phyloP scores from a whole-genome alignment of 768 basidiomycete genomes.

The Rubroboletus satanas region DNA sequence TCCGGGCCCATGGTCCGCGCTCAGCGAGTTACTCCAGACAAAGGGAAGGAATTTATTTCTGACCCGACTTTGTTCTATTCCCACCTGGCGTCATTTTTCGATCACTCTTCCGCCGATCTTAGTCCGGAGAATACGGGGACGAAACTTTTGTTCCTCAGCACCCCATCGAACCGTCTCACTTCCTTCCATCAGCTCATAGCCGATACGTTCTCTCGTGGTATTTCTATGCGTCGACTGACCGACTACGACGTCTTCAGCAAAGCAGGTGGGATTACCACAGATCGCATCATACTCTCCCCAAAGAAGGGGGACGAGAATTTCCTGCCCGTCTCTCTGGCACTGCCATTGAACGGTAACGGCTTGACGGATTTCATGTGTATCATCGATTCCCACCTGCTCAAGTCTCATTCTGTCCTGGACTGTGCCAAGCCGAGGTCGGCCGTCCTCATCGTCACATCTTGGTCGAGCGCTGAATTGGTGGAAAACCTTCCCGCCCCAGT shows the following conservation, averaged over 20 bases:
- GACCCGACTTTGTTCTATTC: conserved; percentile 41
- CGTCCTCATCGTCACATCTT: conserved; percentile 71
- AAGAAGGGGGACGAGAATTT: conserved; percentile 35
- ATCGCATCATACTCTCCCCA: conserved; percentile 63
- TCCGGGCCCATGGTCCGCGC: conserved; percentile 43
- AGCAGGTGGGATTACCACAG: conserved; percentile 63
- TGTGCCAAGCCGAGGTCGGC: conserved; percentile 63
- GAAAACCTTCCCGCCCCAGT: conserved; percentile 55
- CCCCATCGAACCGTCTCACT: conserved; percentile 43
- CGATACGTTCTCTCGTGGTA: conserved; percentile 51
- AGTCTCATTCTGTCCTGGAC: conserved; percentile 68
- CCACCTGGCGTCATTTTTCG: conserved; percentile 33
- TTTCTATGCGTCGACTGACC: conserved; percentile 59
- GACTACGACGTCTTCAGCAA: conserved; percentile 76
- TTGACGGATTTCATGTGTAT: conserved; percentile 69
- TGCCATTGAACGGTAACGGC: conserved; percentile 56
- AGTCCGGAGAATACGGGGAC: conserved; percentile 24
- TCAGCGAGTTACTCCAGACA: conserved; percentile 56
- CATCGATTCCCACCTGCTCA: conserved; percentile 73
- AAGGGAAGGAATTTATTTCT: conserved; percentile 49
- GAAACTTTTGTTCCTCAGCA: conserved; percentile 54
- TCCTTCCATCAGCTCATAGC: conserved; percentile 47
- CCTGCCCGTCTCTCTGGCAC: conserved; percentile 50
- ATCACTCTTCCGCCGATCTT: conserved; percentile 27
- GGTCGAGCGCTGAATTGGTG: conserved; percentile 71